phyloP scores from a whole-genome alignment of 139 green algal species.

The Astrephomene gubernaculifera region DNA sequence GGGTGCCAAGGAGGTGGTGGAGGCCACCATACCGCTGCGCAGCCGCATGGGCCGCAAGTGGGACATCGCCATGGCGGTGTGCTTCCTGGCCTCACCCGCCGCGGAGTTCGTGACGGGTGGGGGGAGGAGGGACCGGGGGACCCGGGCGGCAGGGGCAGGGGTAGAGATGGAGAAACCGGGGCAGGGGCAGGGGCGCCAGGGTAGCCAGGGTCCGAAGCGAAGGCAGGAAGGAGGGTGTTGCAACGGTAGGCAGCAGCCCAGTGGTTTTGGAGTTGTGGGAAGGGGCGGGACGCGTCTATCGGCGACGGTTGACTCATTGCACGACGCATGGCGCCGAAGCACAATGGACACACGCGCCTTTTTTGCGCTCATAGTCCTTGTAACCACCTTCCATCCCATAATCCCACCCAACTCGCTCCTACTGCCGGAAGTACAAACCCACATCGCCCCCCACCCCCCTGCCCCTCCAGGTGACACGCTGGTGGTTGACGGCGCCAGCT shows the following conservation, averaged over 20 bases:
- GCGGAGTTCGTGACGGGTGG: slow-evolving; percentile 52
- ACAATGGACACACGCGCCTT: background rate
- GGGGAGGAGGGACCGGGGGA: background rate
- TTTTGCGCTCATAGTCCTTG: background rate
- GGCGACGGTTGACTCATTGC: background rate
- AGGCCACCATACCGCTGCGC: slow-evolving; percentile 72
- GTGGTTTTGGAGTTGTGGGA: background rate
- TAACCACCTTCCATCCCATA: background rate
- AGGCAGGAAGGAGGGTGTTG: no score
- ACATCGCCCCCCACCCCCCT: background rate
- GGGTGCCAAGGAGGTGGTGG: slow-evolving; percentile 58
- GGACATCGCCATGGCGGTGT: slow-evolving; percentile 90
- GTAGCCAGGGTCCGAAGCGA: no score
- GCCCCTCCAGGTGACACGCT: slow-evolving; percentile 72
- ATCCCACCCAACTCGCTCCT: background rate
- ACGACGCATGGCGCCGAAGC: background rate
- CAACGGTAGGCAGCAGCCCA: background rate
- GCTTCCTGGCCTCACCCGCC: slow-evolving; percentile 82
- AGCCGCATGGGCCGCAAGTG: slow-evolving; percentile 80
- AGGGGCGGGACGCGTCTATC: background rate
- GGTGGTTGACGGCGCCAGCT: slow-evolving; percentile 89
- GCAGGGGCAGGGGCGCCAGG: no score
- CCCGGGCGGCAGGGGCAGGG: background rate
- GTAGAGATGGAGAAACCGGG: no score
- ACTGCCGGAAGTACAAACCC: background rate